Evolutionary conservation across 768 basidiomycete genomes (phyloP), one percentile per base, ranked within the genome.

Genomic region (Lentinus tigrinus): DNA sequence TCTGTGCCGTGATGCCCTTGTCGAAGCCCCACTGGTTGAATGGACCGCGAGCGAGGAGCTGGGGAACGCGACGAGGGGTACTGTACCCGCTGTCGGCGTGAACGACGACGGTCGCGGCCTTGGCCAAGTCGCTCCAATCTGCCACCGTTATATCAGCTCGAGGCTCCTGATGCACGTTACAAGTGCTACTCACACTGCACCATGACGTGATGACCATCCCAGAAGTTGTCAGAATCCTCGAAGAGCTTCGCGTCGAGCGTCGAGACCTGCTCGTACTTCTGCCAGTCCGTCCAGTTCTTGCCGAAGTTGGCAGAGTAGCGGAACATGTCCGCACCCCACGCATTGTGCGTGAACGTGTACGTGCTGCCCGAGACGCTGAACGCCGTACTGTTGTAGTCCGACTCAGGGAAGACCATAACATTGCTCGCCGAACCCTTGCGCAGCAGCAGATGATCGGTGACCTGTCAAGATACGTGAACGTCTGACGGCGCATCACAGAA

Each of bases 1-100:
- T 92, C 61, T 81, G 64, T 39, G 89, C 81, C 0, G 82, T 63
- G 42, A 93, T 82, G 66, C 95, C 95, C 56, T 85, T 77, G 75
- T 97, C 95, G 69, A 85, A 94, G 54, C 95, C 95, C 93, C 93
- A 97, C 36, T 81, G 74, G 67, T 97, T 97, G 82, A 92, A 97
- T 0, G 87, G 85, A 47, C 95, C 95, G 64, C 95, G 88, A 43
- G 85, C 90, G 52, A 97, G 75, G 64, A 95, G 78, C 65, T 95
- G 93, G 24, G 95, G 95, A 27, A 91, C 88, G 24, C 93, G 89
- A 65, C 95, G 88, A 50, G 77, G 70, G 3, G 78, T 80, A 8
- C 69, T 70, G 69, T 82, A 91, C 42, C 79, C 80, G 56, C 77
- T 70, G 67, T 97, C 95, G 17, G 90, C 89, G 63, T 96, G 94